Evolutionary conservation across 768 basidiomycete genomes (phyloP).

Genomic region (Cantharellus anzutake): DNA sequence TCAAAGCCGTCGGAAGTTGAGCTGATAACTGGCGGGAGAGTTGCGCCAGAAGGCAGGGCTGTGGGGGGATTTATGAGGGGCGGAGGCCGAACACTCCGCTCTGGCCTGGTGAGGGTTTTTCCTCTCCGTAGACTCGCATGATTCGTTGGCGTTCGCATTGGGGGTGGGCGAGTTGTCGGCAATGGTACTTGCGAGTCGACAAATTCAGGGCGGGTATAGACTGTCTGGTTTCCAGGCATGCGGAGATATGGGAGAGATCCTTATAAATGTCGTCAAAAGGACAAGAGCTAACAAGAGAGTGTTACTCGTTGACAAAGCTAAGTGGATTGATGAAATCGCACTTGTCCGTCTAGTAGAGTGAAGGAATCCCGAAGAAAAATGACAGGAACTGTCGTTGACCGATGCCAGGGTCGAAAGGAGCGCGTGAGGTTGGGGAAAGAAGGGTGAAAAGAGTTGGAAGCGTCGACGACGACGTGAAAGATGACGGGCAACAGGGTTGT

Average conservation of each 20-base stretch:
- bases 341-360: too few species aligned
- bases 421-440: too few species aligned
- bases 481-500: too few species aligned
- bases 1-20: constrained; percentile 23
- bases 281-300: too few species aligned
- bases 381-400: too few species aligned
- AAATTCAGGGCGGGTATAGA: constrained; percentile 2
- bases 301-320: too few species aligned
- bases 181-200: constrained; percentile 31
- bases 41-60: constrained; percentile 20
- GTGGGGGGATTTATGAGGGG: constrained; percentile 80
- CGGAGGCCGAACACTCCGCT: constrained; percentile 81
- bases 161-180: constrained; percentile 37
- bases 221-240: not conserved
- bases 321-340: too few species aligned
- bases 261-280: not conserved
- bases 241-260: not conserved
- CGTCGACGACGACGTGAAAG: too few species aligned
- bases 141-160: constrained; percentile 24
- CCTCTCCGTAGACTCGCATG: constrained; percentile 48
- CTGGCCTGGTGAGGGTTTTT: constrained; percentile 93
- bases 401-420: too few species aligned
- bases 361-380: too few species aligned
- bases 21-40: constrained; percentile 17
- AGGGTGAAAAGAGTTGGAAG: too few species aligned